Base-by-base conservation (phyloP, 2,329 filamentous ascomycete genomes). In the Diaporthe ilicicola region DNA sequence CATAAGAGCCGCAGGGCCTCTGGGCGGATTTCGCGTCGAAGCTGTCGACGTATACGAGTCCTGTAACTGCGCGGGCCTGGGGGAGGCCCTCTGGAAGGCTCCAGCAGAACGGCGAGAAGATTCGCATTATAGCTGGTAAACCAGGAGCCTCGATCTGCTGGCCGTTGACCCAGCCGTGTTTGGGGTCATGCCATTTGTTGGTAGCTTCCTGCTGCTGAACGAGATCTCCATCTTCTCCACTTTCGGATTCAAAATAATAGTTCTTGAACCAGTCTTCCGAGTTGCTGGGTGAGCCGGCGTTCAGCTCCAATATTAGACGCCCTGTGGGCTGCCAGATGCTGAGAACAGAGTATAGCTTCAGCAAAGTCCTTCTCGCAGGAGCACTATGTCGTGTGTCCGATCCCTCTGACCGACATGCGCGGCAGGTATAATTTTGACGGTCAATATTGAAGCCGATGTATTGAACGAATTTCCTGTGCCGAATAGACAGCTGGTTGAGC, bases 211-310 rank as follows among this genome's bases (percentile, higher is more conserved):
- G 22, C n/a, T 27, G 59, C 64, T 10, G 34, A 67, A 70, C 19
- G 27, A 32, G 24, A 70, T 50, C 32, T 15, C 27, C 50, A 29
- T 71, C 24, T 24, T 78, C 74, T 55, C 73, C 73, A 37, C 77
- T 15, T 56, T 79, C 74, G 12, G 73, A 74, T 48, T 53, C 54
- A 39, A 80, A 77, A 71, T 74, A 59, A 27, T 74, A 70, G 70
- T 78, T 74, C 69, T 78, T 78, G 71, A 81, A 81, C 74, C 74
- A 82, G 72, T 82, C 77, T 56, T 80, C 71, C 13, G 55, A 76
- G 75, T 82, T 79, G 69, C 79, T 82, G 15, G 77, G 79, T 61
- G 78, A 81, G 50, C 78, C 76, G 2, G 72, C 76, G 67, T 78
- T 79, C 22, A 82, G 70, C 73, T 82, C 81, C 71, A 82, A 73